A percentile compares a stretch with the other conserved stretches of the same genome.
Evolutionary conservation across 306 rosid genomes (phyloP).

Genomic region (Hippophae gyantsensis): DNA sequence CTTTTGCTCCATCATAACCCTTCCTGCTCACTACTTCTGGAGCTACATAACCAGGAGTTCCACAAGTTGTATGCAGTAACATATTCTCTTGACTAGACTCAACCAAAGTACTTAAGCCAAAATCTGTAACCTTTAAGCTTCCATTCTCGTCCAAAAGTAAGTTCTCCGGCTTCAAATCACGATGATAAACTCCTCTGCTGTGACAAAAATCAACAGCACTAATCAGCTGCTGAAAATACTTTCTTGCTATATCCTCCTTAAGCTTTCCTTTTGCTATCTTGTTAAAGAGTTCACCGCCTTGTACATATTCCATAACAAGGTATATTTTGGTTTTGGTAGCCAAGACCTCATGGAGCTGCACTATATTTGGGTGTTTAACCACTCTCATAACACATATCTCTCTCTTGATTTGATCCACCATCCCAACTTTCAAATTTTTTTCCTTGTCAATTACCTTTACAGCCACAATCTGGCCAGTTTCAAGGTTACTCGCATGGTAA

Average conservation of each 20-base stretch:
- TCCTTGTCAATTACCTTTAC: slow-evolving; percentile 68
- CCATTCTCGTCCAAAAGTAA: slow-evolving; percentile 70
- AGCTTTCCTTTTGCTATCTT: slow-evolving; percentile 73
- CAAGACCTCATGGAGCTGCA: slow-evolving; percentile 79
- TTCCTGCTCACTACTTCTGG: slow-evolving; percentile 74
- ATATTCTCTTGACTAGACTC: slow-evolving; percentile 54
- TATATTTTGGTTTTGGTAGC: slow-evolving; percentile 82
- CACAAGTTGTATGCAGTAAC: slow-evolving; percentile 75
- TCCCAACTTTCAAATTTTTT: slow-evolving; percentile 47
- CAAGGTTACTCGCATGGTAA: slow-evolving; percentile 59
- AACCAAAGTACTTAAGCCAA: slow-evolving; percentile 74
- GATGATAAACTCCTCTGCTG: slow-evolving; percentile 81
- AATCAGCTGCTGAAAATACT: slow-evolving; percentile 64
- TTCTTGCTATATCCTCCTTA: slow-evolving; percentile 60
- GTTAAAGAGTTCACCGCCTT: slow-evolving; percentile 84
- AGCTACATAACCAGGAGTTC: slow-evolving; percentile 94
- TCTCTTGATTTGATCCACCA: slow-evolving; percentile 51
- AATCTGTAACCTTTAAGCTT: slow-evolving; percentile 76
- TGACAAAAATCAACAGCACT: slow-evolving; percentile 81
- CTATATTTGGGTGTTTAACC: slow-evolving; percentile 69
- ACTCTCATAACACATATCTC: slow-evolving; percentile 69
- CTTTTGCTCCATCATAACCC: slow-evolving; percentile 88
- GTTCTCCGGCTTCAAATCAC: slow-evolving; percentile 90
- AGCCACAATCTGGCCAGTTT: slow-evolving; percentile 66
- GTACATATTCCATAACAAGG: slow-evolving; percentile 76